A percentile compares a stretch with the other conserved stretches of the same genome.
Conservation (phyloP, 2,329 filamentous ascomycete genomes). For the Aureobasidium lini region DNA sequence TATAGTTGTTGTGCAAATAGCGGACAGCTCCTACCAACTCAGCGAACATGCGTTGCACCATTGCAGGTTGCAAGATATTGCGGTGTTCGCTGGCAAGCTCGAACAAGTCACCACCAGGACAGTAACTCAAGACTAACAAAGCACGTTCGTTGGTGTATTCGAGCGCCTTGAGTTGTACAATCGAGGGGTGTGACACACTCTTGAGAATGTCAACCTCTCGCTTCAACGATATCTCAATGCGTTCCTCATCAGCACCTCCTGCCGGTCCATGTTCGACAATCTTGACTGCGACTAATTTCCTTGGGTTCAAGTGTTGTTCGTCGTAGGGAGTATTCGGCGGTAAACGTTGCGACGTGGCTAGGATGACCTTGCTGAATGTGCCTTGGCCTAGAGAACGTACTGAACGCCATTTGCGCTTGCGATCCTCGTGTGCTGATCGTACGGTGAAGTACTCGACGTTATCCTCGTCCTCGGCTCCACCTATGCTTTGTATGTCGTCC, state of each 20-base stretch:
- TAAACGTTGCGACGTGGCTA: conserved; percentile 71
- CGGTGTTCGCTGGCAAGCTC: conserved; percentile 74
- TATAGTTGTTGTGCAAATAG: conserved; percentile 76
- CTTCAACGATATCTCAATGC: conserved; percentile 88
- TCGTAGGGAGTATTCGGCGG: conserved; percentile 33
- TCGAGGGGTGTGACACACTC: conserved; percentile 75
- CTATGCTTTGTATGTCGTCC: conserved; percentile 26
- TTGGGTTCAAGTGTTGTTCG: conserved; percentile 52
- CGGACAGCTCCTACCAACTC: conserved; percentile 78
- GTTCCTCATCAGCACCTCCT: conserved; percentile 85
- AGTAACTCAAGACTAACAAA: conserved; percentile 82
- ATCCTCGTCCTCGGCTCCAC: conserved; percentile 28
- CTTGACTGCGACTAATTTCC: conserved; percentile 86
- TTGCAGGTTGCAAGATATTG: conserved; percentile 56
- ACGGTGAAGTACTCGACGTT: conserved; percentile 37
- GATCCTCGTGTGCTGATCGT: conserved; percentile 56
- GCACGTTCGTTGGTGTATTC: conserved; percentile 76
- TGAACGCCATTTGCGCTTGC: conserved; percentile 69
- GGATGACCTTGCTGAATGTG: conserved; percentile 88
- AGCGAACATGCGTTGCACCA: conserved; percentile 80
- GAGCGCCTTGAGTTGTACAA: conserved; percentile 89
- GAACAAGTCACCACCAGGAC: conserved; percentile 89
- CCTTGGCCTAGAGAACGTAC: conserved; percentile 80
- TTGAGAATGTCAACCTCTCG: conserved; percentile 92
- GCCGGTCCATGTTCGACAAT: conserved; percentile 91